Base-by-base conservation (phyloP, 495 filamentous ascomycete species). In the Lepidopterella palustris region DNA sequence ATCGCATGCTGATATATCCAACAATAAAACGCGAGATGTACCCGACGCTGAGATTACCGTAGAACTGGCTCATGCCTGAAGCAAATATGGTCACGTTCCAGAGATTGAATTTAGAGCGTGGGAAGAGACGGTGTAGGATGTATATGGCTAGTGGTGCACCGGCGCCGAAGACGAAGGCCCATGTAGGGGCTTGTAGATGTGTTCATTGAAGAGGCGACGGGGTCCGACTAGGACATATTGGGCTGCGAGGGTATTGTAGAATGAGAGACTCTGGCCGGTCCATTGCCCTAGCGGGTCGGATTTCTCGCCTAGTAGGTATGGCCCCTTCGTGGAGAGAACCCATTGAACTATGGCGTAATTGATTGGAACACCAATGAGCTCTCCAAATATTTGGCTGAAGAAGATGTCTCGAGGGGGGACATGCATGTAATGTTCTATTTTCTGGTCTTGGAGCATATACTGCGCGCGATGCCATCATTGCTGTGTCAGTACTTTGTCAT, bases 21-120 rank as follows among this genome's bases (percentile, higher is more conserved):
- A 80, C 81, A 45, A 83, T 77, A 61, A 84, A 76, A 18, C 76
- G 72, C 32, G 78, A 81, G 27, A 78, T 75, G 60, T 81, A 79
- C 1, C 80, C 80, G 9, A 80, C 82, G 35, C 75, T 78, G 48
- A 79, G 59, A 59, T 79, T 79, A 26, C 77, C 75, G 61, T 76
- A 79, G 70, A 78, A 78, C 31, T 69, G 68, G 4, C 72, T 68
- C 18, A 75, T 70, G 31, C 70, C 71, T 49, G 67, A 71, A 59
- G 72, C 82, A 71, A 83, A 82, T 55, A 82, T 82, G 42, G 77
- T 82, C 54, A 76, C 72, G 59, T 83, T 84, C 77, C 77, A 81
- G 39, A 82, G 69, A 42, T 80, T 73, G 65, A 82, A 78, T 20
- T 79, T 78, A 9, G 74, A 67, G 2, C 69, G 68, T 4, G 80